These are phyloP conservation scores for Cajanus cajan DNA, from an alignment of 306 rosid genomes.

Conservation along the genomic window DNA sequence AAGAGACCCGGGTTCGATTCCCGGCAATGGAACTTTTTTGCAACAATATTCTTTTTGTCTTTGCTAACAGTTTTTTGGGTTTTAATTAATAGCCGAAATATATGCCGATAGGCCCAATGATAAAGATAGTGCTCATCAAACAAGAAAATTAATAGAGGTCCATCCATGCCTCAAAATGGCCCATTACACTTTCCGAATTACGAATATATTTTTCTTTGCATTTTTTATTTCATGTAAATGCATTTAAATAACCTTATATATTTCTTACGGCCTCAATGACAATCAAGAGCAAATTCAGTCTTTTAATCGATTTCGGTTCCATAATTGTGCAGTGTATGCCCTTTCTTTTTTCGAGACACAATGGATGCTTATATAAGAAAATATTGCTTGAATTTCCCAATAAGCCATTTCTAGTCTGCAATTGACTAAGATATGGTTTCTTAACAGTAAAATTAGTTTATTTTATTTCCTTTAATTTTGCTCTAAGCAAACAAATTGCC, in stretches of 20 bases:
- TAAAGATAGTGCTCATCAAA: too few relatives aligned
- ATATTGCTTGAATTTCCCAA: neutral
- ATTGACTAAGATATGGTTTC: neutral
- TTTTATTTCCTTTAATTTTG: neutral
- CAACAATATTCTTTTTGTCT: neutral
- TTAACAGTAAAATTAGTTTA: too few relatives aligned
- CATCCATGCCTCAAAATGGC: too few relatives aligned
- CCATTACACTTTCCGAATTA: too few relatives aligned
- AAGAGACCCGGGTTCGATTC: constrained; percentile 92
- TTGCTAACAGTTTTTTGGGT: neutral
- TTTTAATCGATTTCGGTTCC: neutral
- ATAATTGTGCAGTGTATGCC: neutral
- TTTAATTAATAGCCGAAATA: too few relatives aligned
- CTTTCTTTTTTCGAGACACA: too few relatives aligned
- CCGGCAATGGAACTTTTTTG: constrained; percentile 70
- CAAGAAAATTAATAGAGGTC: too few relatives aligned
- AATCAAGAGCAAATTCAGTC: neutral
- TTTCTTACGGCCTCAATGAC: too few relatives aligned
- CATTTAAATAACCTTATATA: too few relatives aligned
- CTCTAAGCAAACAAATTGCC: neutral
- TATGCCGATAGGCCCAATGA: too few relatives aligned
- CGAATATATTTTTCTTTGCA: too few relatives aligned
- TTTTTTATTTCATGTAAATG: too few relatives aligned
- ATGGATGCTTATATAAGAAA: neutral
- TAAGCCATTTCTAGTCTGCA: neutral